These are phyloP conservation scores for Citrus unshiu DNA, from an alignment of 345 rosid species.

Conservation along the genomic window DNA sequence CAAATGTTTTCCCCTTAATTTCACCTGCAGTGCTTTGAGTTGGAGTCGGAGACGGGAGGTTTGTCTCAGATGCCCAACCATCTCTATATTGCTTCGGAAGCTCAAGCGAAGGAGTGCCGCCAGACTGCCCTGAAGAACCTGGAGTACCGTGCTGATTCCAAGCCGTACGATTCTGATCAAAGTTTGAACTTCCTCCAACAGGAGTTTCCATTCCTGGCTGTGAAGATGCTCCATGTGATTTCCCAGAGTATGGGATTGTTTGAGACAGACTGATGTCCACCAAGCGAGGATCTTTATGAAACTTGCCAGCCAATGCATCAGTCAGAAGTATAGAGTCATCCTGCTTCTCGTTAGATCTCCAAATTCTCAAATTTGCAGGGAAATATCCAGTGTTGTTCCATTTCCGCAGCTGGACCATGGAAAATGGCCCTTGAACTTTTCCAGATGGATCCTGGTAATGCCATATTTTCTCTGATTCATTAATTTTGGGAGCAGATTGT, in stretches of 20 bases:
- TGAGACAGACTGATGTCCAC: constrained; percentile 39
- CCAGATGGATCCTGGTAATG: constrained; percentile 94
- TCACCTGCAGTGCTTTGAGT: constrained; percentile 42
- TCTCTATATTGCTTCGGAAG: constrained; percentile 48
- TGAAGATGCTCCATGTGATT: constrained; percentile 12
- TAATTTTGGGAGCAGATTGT: constrained; percentile 43
- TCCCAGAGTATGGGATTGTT: constrained; percentile 31
- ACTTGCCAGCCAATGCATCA: constrained; percentile 70
- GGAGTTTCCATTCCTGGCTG: constrained; percentile 27
- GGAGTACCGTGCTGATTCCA: constrained; percentile 19
- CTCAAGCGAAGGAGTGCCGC: constrained; percentile 43
- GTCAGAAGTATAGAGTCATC: constrained; percentile 73
- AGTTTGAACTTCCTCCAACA: constrained; percentile 27
- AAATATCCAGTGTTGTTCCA: constrained; percentile 95
- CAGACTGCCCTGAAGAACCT: constrained; percentile 20
- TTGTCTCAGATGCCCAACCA: constrained; percentile 57
- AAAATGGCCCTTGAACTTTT: constrained; percentile 94
- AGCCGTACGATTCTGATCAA: constrained; percentile 29
- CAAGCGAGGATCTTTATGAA: constrained; percentile 46
- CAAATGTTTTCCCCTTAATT: constrained; percentile 38
- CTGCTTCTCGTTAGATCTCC: constrained; percentile 61
- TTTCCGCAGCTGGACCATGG: constrained; percentile 88
- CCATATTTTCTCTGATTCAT: constrained; percentile 91
- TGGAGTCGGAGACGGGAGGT: constrained; percentile 96
- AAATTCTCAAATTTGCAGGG: constrained; percentile 77